phyloP scores from a whole-genome alignment of 148 eudicot genomes.

The Fagopyrum esculentum region DNA sequence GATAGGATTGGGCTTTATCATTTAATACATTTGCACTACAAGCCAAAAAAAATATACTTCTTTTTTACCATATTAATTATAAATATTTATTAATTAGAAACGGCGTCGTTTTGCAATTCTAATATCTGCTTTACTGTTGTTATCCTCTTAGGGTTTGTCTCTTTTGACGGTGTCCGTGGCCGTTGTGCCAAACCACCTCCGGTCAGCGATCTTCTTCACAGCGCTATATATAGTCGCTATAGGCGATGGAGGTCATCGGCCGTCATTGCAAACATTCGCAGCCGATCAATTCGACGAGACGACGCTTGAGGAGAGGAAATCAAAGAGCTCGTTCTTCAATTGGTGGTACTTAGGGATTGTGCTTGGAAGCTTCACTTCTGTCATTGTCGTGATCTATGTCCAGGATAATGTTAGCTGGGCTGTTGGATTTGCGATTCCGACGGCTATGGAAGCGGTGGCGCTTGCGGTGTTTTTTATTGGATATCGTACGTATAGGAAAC shows the following conservation, averaged over 20 bases:
- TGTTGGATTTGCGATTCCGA: constrained; percentile 43
- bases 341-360: constrained; percentile 81
- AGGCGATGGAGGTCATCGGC: constrained; percentile 78
- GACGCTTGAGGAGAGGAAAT: constrained; percentile 34
- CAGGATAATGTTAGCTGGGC: constrained; percentile 61
- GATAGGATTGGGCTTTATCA: constrained; percentile 7
- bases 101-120: not conserved
- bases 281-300: constrained; percentile 69
- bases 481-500: constrained; percentile 27
- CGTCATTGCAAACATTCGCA: constrained; percentile 69
- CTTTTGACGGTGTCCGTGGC: constrained; percentile 38
- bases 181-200: constrained; percentile 17
- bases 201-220: constrained; percentile 29
- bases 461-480: constrained; percentile 40
- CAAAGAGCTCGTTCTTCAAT: constrained; percentile 70
- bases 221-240: constrained; percentile 45
- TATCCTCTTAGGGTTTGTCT: constrained; percentile 36
- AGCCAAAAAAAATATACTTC: not conserved
- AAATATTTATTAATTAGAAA: not conserved
- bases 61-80: too few relatives aligned
- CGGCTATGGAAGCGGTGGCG: constrained; percentile 38
- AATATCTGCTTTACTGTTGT: not conserved
- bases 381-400: constrained; percentile 36
- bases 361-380: constrained; percentile 39
- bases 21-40: not conserved